Evolutionary conservation across 768 basidiomycete species (phyloP), one percentile per base, ranked within the genome.

Genomic region (Lyophyllum semitale): DNA sequence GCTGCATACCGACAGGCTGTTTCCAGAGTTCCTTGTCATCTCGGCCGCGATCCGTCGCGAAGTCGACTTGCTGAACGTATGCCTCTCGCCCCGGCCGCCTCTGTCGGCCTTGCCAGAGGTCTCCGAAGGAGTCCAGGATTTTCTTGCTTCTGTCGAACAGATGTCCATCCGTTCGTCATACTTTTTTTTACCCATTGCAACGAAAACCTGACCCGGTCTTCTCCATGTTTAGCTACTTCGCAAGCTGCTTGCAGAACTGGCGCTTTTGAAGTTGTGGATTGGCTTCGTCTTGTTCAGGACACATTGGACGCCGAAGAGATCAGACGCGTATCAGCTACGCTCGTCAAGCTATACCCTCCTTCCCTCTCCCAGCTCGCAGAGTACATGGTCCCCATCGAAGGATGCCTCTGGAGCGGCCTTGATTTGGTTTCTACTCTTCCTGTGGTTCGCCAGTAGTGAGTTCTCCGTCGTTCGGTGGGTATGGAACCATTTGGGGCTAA

Each of bases 251-350:
- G 78, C 40, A 71, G 68, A 45, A 58, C 63, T 1, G 60, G 71
- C 26, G 85, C 85, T 0, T 82, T 74, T 41, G 82, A 84, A 48
- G 70, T 90, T 0, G 72, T 89, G n/a, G 87, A 88, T 59, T 84
- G 81, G 80, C 54, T 87, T 29, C 82, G 88, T 33, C 68, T 88
- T 1, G 61, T 76, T 1, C 73, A 74, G 13, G 63, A 67, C 25
- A 61, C 68, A 1, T 59, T 82, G 4, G 60, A 64, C 13, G 12
- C 69, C 1, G 57, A 60, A 0, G 76, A 84, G 44, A 63, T 86
- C 18, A 63, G 58, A 20, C 76, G 77, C 6, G 63, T 87, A 1
- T 63, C 73, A 0, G 51, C 52, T 1, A 65, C 77, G 0, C 58
- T 88, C 26, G 59, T 66, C 13, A 71, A 71, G 20, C 68, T 84